Conservation (phyloP, 2,329 filamentous ascomycete genomes). For the Ophiostoma novo-ulmi region DNA sequence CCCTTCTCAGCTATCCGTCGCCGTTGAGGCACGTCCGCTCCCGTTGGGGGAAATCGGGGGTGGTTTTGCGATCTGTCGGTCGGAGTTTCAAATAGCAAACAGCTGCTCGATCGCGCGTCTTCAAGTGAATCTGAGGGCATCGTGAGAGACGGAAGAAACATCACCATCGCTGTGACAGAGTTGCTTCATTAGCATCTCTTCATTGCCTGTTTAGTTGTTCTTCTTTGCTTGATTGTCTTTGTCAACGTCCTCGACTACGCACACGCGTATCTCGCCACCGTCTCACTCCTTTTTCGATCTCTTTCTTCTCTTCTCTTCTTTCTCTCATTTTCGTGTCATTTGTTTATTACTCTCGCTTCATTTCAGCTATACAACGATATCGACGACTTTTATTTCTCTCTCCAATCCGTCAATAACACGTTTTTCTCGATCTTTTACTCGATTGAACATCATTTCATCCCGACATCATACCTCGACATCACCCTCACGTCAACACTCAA, state of each 20-base stretch:
- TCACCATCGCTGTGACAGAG: not conserved
- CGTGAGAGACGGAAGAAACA: not conserved
- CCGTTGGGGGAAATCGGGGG: constrained; percentile 37
- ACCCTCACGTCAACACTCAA: not conserved
- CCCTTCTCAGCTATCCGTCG: constrained; percentile 38
- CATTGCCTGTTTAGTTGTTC: not conserved
- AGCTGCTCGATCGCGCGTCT: not conserved
- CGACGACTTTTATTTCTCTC: constrained; percentile 7
- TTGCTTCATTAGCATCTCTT: not conserved
- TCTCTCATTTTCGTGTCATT: constrained; percentile 10
- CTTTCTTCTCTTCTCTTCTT: not conserved
- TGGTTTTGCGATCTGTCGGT: constrained; percentile 18
- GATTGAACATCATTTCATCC: not conserved
- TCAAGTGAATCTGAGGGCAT: constrained; percentile 4
- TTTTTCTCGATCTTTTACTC: not conserved
- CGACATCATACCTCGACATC: not conserved
- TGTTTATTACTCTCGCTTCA: constrained; percentile 15
- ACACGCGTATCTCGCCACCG: not conserved
- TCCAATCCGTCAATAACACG: constrained; percentile 3
- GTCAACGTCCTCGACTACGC: not conserved
- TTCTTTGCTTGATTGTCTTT: not conserved
- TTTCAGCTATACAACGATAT: constrained; percentile 8
- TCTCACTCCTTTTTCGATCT: not conserved
- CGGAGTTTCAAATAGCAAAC: not conserved
- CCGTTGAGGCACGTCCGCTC: constrained; percentile 33